Percentiles rank a stretch among this genome's conserved stretches.
These are phyloP conservation scores for Hericium erinaceus DNA, from an alignment of 768 basidiomycete genomes.

Conservation along the genomic window DNA sequence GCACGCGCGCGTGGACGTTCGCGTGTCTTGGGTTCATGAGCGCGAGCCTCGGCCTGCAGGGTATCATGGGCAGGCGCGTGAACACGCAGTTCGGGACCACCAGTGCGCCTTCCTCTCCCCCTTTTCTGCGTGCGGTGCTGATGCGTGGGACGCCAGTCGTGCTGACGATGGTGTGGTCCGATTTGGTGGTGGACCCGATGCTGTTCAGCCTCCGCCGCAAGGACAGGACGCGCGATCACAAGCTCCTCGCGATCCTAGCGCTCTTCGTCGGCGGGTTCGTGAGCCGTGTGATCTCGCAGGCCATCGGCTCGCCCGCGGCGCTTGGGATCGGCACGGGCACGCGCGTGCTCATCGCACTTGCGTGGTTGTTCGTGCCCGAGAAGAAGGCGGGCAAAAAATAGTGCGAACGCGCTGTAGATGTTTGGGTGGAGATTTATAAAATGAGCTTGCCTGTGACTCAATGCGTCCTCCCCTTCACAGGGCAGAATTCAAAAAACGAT, in stretches of 20 bases:
- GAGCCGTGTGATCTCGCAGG: slow-evolving; percentile 48
- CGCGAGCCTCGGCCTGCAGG: slow-evolving; percentile 73
- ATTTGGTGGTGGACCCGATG: slow-evolving; percentile 72
- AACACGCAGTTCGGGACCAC: slow-evolving; percentile 75
- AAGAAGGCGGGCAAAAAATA: slow-evolving; percentile 13
- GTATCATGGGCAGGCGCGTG: slow-evolving; percentile 73
- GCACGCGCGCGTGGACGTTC: slow-evolving; percentile 70
- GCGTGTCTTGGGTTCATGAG: slow-evolving; percentile 74
- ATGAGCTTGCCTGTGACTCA: too few relatives aligned
- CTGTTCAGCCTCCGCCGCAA: slow-evolving; percentile 47
- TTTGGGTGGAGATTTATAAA: too few relatives aligned
- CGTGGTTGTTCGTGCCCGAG: slow-evolving; percentile 57
- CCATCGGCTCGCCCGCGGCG: slow-evolving; percentile 51
- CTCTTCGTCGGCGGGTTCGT: slow-evolving; percentile 76
- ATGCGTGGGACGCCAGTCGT: slow-evolving; percentile 43
- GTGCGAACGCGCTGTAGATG: too few relatives aligned
- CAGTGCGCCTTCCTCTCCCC: slow-evolving; percentile 33
- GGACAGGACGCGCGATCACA: slow-evolving; percentile 60
- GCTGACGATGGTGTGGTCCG: slow-evolving; percentile 83
- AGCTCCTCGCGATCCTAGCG: slow-evolving; percentile 49
- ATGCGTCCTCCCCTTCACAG: too few relatives aligned
- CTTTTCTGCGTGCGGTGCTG: background rate
- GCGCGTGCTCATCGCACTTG: slow-evolving; percentile 48
- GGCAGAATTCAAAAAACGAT: too few relatives aligned
- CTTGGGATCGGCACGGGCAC: slow-evolving; percentile 59